Evolutionary conservation across 1,139 yeast genomes (phyloP).

Genomic region (Debaryomyces robertsiae): DNA sequence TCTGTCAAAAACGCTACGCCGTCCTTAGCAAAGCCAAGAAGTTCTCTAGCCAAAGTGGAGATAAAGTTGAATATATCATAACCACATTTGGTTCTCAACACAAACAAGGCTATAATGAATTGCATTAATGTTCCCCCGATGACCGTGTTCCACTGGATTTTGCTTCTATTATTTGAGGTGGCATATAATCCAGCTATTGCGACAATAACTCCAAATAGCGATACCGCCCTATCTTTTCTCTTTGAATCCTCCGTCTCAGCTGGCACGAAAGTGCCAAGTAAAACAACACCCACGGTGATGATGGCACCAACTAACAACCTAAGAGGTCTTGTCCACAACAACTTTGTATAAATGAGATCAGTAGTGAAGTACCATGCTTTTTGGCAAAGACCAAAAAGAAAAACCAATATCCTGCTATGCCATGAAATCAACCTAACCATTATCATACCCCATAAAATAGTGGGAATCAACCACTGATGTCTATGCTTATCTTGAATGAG

Average conservation of each 20-base stretch:
- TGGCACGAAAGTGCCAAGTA: conserved; percentile 60
- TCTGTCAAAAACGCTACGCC: conserved; percentile 65
- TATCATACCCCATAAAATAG: conserved; percentile 55
- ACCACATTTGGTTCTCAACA: conserved; percentile 61
- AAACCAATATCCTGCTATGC: conserved; percentile 48
- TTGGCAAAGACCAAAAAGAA: conserved; percentile 27
- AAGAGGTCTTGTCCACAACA: conserved; percentile 36
- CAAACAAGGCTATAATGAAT: conserved; percentile 62
- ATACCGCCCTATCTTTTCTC: conserved; percentile 58
- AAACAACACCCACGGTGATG: conserved; percentile 49
- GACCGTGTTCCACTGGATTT: conserved; percentile 63
- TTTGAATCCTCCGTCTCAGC: conserved; percentile 50
- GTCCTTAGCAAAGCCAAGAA: conserved; percentile 61
- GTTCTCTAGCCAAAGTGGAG: conserved; percentile 59
- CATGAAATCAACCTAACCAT: conserved; percentile 59
- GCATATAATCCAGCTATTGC: conserved; percentile 48
- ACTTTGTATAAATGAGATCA: conserved; percentile 38
- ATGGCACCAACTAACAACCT: conserved; percentile 50
- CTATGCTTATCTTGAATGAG: conserved; percentile 55
- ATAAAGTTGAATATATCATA: conserved; percentile 67
- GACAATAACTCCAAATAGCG: conserved; percentile 59
- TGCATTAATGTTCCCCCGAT: conserved; percentile 66
- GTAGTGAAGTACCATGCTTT: conserved; percentile 46
- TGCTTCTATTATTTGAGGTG: conserved; percentile 50
- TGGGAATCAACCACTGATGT: conserved; percentile 65